Evolutionary conservation across 768 basidiomycete genomes (phyloP).

Genomic region (Lactarius evosmus): DNA sequence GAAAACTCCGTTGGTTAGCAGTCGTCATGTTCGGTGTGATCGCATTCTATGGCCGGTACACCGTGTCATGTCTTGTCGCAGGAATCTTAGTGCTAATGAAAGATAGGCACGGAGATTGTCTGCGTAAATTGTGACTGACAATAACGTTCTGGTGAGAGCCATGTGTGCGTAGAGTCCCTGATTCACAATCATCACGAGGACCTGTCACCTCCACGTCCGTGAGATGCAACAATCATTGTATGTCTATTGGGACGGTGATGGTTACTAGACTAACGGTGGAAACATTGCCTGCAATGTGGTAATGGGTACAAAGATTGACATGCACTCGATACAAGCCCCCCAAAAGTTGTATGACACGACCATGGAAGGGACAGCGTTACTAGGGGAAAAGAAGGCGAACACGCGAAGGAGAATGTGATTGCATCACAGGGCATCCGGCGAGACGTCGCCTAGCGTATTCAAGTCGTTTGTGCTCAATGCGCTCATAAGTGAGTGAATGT

Average conservation of each 20-base stretch:
- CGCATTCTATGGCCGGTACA: constrained; percentile 7
- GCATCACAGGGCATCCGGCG: constrained; percentile 61
- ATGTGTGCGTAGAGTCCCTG: too few species aligned
- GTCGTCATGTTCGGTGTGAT: neutral
- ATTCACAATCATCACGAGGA: neutral
- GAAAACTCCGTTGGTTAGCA: neutral
- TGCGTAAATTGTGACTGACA: too few species aligned
- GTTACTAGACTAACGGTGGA: neutral
- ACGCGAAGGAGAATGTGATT: constrained; percentile 23
- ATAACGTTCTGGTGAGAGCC: too few species aligned
- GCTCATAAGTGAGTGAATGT: constrained; percentile 59
- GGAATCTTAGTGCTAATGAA: neutral
- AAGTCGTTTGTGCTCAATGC: constrained; percentile 54
- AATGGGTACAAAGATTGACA: constrained; percentile 8
- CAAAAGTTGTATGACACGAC: neutral
- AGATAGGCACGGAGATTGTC: too few species aligned
- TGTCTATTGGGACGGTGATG: constrained; percentile 3
- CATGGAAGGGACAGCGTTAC: neutral
- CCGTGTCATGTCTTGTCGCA: too few species aligned
- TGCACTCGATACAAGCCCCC: neutral
- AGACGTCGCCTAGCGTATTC: constrained; percentile 62
- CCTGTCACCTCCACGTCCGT: neutral
- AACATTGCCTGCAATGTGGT: neutral
- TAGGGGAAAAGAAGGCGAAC: neutral
- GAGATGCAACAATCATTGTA: neutral